Conservation (phyloP, 768 basidiomycete genomes). For the Boletus speciosus region DNA sequence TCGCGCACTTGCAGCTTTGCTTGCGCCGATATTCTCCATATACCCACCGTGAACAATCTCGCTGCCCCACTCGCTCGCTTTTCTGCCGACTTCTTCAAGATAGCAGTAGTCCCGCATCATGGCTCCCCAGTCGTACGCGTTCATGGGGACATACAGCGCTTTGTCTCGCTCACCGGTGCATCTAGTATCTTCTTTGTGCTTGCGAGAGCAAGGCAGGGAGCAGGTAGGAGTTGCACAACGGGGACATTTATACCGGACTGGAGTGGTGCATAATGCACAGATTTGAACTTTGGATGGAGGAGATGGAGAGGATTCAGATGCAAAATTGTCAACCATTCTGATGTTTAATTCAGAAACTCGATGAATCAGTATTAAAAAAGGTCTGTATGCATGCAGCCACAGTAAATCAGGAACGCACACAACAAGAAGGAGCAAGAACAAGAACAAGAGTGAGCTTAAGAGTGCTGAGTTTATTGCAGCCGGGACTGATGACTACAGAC, state of each 20-base stretch:
- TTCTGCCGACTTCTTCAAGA: slow-evolving; percentile 78
- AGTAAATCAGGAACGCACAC: background rate
- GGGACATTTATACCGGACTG: slow-evolving; percentile 75
- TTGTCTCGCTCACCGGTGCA: slow-evolving; percentile 77
- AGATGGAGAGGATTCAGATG: slow-evolving; percentile 8
- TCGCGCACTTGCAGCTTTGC: slow-evolving; percentile 15
- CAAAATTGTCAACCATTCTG: slow-evolving; percentile 8
- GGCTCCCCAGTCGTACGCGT: slow-evolving; percentile 76
- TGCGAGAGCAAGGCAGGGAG: slow-evolving; percentile 61
- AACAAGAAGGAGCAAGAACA: too few species aligned
- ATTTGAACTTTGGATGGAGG: slow-evolving; percentile 22
- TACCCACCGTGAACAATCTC: slow-evolving; percentile 67
- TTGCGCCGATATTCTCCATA: slow-evolving; percentile 22
- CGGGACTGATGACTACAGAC: background rate
- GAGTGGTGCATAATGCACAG: slow-evolving; percentile 51
- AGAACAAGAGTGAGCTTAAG: too few species aligned
- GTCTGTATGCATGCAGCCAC: background rate
- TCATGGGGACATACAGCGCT: slow-evolving; percentile 74
- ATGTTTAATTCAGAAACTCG: background rate
- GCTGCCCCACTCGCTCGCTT: slow-evolving; percentile 68
- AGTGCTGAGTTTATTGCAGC: background rate
- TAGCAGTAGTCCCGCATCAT: slow-evolving; percentile 90
- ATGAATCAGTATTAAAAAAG: background rate
- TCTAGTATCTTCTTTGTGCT: slow-evolving; percentile 59
- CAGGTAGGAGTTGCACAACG: slow-evolving; percentile 70